Conservation (phyloP, 305 asterid species). For the Fraxinus sp. region DNA sequence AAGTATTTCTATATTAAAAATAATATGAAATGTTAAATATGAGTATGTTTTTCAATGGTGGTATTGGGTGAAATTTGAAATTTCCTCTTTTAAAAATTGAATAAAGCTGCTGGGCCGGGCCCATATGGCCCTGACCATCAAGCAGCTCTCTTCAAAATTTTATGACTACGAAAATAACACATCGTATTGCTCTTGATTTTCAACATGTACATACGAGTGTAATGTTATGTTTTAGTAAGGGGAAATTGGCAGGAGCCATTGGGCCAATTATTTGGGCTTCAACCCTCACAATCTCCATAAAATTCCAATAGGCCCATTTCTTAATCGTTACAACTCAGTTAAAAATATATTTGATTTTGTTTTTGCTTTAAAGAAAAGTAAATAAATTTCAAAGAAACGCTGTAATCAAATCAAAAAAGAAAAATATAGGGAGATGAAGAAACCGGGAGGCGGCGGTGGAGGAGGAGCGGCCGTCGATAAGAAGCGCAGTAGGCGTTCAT, state of each 20-base stretch:
- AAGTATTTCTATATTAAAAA: too few species aligned
- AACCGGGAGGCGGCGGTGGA: conserved; percentile 54
- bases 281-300: not conserved
- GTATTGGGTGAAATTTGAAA: too few species aligned
- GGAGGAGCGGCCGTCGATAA: conserved; percentile 63
- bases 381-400: not conserved
- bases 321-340: not conserved
- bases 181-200: not conserved
- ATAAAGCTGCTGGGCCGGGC: not conserved
- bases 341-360: not conserved
- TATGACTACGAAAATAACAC: not conserved
- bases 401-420: not conserved
- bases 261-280: not conserved
- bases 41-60: not conserved
- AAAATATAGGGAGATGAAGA: conserved; percentile 48
- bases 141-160: not conserved
- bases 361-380: not conserved
- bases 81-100: too few species aligned
- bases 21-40: too few species aligned
- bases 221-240: too few species aligned
- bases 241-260: not conserved
- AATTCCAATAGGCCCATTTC: not conserved
- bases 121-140: not conserved
- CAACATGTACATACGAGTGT: too few species aligned
- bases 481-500: conserved; percentile 60